Conservation (phyloP, 2,329 filamentous ascomycete genomes). For the Aspergillus oerlinghausenensis region DNA sequence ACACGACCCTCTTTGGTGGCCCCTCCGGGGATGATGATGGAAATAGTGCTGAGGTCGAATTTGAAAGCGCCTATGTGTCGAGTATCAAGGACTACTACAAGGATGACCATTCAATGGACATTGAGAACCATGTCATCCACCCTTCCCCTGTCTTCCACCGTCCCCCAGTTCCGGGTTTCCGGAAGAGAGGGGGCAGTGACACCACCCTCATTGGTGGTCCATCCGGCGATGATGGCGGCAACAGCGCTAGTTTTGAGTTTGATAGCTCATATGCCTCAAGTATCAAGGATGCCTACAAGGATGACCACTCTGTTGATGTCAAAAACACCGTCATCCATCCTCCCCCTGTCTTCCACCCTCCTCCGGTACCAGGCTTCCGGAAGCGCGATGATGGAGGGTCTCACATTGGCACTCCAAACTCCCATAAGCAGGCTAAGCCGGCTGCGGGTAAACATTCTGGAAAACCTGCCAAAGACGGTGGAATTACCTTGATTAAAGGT, state of each 20-base stretch:
- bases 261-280: constrained; percentile 5
- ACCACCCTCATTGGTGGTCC: constrained; percentile 8
- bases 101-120: too few relatives aligned
- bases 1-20: too few relatives aligned
- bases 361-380: background rate
- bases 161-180: too few relatives aligned
- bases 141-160: background rate
- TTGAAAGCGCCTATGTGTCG: too few relatives aligned
- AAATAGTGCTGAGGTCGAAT: too few relatives aligned
- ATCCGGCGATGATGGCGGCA: constrained; percentile 15
- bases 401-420: background rate
- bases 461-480: background rate
- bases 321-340: constrained; percentile 10
- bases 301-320: constrained; percentile 21
- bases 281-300: constrained; percentile 16
- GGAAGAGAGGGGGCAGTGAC: too few relatives aligned
- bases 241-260: constrained; percentile 4
- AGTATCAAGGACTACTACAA: too few relatives aligned
- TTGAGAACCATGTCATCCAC: too few relatives aligned
- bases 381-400: background rate
- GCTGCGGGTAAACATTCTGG: too few relatives aligned
- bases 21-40: too few relatives aligned
- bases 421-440: background rate
- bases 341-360: background rate
- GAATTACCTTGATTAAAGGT: background rate